phyloP scores from a whole-genome alignment of 139 green algal genomes.

The Volvox africanus region DNA sequence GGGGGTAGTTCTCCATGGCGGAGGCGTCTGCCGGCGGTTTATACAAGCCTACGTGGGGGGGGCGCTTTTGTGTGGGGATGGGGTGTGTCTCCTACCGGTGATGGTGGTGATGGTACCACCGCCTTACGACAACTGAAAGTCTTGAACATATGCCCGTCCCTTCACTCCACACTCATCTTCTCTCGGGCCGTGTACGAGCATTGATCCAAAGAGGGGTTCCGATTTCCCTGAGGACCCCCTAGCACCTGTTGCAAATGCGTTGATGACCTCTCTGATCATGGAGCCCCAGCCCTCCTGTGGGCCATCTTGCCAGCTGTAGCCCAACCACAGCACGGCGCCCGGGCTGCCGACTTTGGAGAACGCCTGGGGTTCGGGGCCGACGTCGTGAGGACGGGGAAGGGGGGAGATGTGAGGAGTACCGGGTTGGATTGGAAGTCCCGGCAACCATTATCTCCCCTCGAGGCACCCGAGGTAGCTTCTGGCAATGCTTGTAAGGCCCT shows the following conservation, averaged over 20 bases:
- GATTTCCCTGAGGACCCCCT: not conserved
- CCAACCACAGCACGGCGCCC: slow-evolving; percentile 9
- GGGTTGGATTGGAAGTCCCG: not conserved
- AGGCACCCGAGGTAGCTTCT: no score
- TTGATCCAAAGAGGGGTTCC: no score
- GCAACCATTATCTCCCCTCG: no score
- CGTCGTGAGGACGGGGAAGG: not conserved
- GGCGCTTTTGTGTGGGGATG: no score
- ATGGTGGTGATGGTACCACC: no score
- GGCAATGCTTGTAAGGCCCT: no score
- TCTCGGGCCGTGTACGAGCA: no score
- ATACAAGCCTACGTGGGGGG: slow-evolving; percentile 1
- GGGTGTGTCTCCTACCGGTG: no score
- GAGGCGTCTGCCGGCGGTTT: not conserved
- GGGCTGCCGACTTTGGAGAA: not conserved
- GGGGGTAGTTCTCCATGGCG: not conserved
- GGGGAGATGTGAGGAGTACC: not conserved
- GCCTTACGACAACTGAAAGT: no score
- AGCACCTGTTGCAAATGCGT: not conserved
- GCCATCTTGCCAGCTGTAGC: slow-evolving; percentile 13
- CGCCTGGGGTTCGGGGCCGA: not conserved
- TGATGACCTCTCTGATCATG: not conserved
- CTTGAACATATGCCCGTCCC: no score
- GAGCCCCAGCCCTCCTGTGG: not conserved
- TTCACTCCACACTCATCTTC: no score